A percentile compares a stretch with the other conserved stretches of the same genome.
Conservation (phyloP, 1,284 basidiomycete genomes). For the Moesziomyces sp. region DNA sequence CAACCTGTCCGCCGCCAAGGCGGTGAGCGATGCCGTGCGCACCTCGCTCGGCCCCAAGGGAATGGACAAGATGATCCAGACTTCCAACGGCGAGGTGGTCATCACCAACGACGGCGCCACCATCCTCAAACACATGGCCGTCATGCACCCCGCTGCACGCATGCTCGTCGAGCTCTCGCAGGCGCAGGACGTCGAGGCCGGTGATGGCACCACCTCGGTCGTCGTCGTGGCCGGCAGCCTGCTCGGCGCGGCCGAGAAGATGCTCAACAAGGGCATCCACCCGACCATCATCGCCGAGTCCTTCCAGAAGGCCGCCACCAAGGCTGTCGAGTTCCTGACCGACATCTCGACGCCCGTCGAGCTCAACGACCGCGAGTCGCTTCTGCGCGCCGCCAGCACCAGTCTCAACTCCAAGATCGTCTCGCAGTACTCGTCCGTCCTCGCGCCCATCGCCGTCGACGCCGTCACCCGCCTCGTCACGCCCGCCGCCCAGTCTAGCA, state of each 20-base stretch:
- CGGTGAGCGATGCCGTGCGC: constrained; percentile 96
- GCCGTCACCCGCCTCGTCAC: constrained; percentile 75
- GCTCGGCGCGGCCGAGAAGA: constrained; percentile 93
- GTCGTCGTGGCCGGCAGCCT: constrained; percentile 95
- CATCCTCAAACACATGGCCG: constrained; percentile 96
- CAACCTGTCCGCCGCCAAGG: constrained; percentile 71
- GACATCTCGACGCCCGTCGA: constrained; percentile 94
- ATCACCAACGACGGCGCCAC: constrained; percentile 99
- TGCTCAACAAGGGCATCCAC: constrained; percentile 93
- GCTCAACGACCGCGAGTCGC: constrained; percentile 84
- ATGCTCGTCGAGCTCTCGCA: constrained; percentile 96
- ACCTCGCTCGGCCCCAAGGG: constrained; percentile 96
- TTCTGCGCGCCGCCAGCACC: constrained; percentile 92
- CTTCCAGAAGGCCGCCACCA: constrained; percentile 89
- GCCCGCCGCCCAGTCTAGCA: constrained; percentile 21
- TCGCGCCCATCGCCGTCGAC: constrained; percentile 95
- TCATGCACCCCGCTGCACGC: constrained; percentile 95
- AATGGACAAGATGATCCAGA: constrained; percentile 99
- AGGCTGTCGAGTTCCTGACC: constrained; percentile 92
- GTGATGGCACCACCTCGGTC: constrained; percentile 98
- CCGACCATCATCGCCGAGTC: constrained; percentile 97
- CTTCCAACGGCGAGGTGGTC: constrained; percentile 92
- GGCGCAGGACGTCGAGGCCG: constrained; percentile 98
- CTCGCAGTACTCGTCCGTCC: constrained; percentile 96
- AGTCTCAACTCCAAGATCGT: constrained; percentile 99